phyloP scores from a whole-genome alignment of 306 rosid species.

The Cucurbita pepo region DNA sequence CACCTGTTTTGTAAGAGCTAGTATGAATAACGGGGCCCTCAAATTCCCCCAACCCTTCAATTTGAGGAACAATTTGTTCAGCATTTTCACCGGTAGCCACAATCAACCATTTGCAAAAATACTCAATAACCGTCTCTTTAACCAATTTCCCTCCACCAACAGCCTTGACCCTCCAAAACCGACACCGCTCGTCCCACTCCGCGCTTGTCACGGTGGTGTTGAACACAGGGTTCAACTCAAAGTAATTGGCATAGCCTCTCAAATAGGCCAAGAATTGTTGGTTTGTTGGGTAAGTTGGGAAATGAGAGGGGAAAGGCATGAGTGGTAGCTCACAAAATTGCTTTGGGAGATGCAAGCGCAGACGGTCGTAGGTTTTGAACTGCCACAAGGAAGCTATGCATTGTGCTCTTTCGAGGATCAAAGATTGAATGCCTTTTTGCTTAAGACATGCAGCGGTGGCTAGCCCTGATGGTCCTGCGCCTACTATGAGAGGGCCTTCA shows the following conservation, averaged over 20 bases:
- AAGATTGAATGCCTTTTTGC: conserved; percentile 47
- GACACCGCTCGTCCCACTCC: conserved; percentile 22
- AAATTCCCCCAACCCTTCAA: conserved; percentile 52
- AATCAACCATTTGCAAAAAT: conserved; percentile 44
- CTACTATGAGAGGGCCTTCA: conserved; percentile 62
- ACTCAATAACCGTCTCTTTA: conserved; percentile 18
- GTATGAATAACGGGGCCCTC: conserved; percentile 52
- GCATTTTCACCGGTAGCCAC: conserved; percentile 94
- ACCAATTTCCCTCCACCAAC: conserved; percentile 7
- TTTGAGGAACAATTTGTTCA: conserved; percentile 39
- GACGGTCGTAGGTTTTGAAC: conserved; percentile 70
- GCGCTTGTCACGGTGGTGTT: conserved; percentile 38
- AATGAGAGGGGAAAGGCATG: conserved; percentile 57
- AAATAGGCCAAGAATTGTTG: conserved; percentile 60
- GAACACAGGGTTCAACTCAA: conserved; percentile 40
- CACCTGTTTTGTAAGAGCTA: conserved; percentile 59
- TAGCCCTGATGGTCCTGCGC: conserved; percentile 93
- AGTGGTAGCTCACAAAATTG: conserved; percentile 67
- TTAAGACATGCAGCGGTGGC: conserved; percentile 84
- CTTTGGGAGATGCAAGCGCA: conserved; percentile 87
- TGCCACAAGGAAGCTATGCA: conserved; percentile 92
- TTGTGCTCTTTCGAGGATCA: conserved; percentile 48
- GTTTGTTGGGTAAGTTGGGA: conserved; percentile 76
- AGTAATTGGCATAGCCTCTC: conserved; percentile 32
- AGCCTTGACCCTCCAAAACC: conserved; percentile 46